Evolutionary conservation across 345 rosid genomes (phyloP), one percentile per base, ranked within the genome.

Genomic region (Geranium rotundifolium): DNA sequence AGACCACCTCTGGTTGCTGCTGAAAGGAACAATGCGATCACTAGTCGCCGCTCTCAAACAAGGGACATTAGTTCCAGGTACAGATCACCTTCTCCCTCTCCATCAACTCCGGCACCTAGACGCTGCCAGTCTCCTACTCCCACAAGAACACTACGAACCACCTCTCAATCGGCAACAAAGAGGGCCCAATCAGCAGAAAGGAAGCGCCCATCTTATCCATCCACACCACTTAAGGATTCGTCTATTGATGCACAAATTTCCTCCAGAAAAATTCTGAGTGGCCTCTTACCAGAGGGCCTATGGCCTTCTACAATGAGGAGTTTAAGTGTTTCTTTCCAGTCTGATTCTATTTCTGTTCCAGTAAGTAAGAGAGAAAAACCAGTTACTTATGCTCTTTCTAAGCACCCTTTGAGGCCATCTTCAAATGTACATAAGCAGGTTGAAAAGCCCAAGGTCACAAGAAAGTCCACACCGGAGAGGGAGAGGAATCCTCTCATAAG

Each of bases 271-370:
- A 63, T 79, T 61, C 80, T 81, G 62, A 68, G 74, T 16, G 86
- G 89, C 54, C 80, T 87, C 65, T 71, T 88, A 72, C 89, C 91
- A 5, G 99, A 93, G 75, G 75, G 95, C 71, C 79, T 93, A 79
- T 93, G 99, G 99, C 99, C 99, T 70, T 93, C 99, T 60, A 93
- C 99, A 13, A 93, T 93, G 97, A 81, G 99, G 78, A 93, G 96
- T 77, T 95, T 90, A 65, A 93, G 84, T 60, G 97, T 82, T 66
- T 86, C 99, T 5, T 88, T 93, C 80, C 99, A 93, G 82, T 88
- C 92, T 0, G 99, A 88, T 84, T 68, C 73, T 19, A 83, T 84
- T 76, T 90, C 99, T 14, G 75, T 88, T 79, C 91, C 95, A 41
- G 77, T 81, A 58, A 80, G 87, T 62, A 90, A 85, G 83, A 95